These are phyloP conservation scores for Geranium brycei DNA, from an alignment of 345 rosid genomes.

Conservation along the genomic window DNA sequence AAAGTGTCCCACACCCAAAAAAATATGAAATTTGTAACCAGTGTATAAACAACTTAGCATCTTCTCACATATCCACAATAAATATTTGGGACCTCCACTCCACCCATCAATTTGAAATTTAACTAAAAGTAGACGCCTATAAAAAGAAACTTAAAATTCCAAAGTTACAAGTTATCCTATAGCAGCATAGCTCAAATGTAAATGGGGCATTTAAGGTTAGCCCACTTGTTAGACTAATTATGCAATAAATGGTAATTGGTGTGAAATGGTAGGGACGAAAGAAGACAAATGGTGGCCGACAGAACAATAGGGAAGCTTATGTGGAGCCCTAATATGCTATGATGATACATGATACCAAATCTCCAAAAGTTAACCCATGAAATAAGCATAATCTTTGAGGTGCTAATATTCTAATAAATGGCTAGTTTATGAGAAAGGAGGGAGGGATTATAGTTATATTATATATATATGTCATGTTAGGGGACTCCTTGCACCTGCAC, in stretches of 20 bases:
- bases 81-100: too few species aligned
- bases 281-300: slow-evolving; percentile 11
- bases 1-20: too few species aligned
- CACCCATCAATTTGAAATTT: too few species aligned
- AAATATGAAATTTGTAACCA: too few species aligned
- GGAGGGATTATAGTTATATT: too few species aligned
- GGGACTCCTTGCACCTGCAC: background rate
- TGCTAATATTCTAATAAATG: background rate
- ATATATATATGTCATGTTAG: slow-evolving; percentile 1
- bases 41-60: too few species aligned
- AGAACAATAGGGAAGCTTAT: slow-evolving; percentile 12
- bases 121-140: too few species aligned
- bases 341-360: background rate
- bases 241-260: background rate
- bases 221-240: background rate
- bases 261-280: too few species aligned
- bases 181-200: background rate
- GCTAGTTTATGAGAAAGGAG: too few species aligned
- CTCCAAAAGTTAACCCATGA: background rate
- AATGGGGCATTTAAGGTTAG: background rate
- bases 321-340: slow-evolving; percentile 8
- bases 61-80: too few species aligned
- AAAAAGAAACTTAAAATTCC: too few species aligned
- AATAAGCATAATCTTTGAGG: background rate
- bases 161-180: background rate